Base-by-base conservation (phyloP, 2,329 filamentous ascomycete species). In the Curvularia eragrostidis region DNA sequence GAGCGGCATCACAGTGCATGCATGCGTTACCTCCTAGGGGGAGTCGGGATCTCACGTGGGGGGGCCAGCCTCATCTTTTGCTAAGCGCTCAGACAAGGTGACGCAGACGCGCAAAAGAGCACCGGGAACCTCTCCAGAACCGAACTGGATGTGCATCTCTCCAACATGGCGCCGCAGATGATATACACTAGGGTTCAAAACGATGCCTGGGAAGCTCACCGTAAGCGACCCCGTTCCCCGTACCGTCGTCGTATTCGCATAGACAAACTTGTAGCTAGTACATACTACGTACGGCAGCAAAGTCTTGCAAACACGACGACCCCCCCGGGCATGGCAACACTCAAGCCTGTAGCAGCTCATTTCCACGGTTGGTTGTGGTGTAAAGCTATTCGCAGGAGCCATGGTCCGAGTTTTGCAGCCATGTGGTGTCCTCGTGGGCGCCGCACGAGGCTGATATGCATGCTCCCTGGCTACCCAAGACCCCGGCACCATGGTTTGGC, bases 391-490 rank as follows among this genome's bases (percentile, higher is more conserved):
- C 23, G 49, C 49, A 36, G 43, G 19, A 30, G 47, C 42, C 47
- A 47, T 42, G 30, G 39, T 48, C 48, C 44, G 50, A 28, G 34
- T 15, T 52, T 58, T 44, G 32, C n/a, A 48, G 28, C 42, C 36
- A 38, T 54, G 54, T 53, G 39, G 36, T 57, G 13, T 18, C 46
- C 43, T 48, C 38, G 44, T 60, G 39, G 39, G 39, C 39, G 21
- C 21, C 39, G 32, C 26, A 55, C 63, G 62, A 62, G 63, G 63
- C 63, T 66, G 61, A 60, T 41, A 28, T 59, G 58, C 61, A 62
- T 55, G 54, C 50, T 54, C 21, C 52, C 42, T 39, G 26, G 38
- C 19, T 41, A 48, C 55, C 34, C 28, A 24, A 42, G 42, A 51
- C 56, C 23, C 61, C 61, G 62, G 47, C 18, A 48, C 48, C 57